Evolutionary conservation across 2,329 filamentous ascomycete species (phyloP).

Genomic region (Macrophomina pseudophaseolina): DNA sequence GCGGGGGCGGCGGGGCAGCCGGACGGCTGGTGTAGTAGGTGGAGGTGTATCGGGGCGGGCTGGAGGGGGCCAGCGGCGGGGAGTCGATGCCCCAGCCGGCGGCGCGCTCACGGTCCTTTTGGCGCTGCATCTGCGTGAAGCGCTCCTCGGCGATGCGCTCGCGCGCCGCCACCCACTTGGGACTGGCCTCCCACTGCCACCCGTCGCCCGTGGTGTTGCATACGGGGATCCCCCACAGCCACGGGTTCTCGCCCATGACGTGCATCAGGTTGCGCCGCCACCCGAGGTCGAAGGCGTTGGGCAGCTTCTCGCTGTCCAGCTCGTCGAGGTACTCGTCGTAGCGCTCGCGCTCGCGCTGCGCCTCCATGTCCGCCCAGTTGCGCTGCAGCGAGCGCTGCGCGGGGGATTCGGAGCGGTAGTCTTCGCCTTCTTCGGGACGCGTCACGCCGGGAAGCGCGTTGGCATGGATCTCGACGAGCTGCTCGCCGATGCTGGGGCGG

Average conservation of each 20-base stretch:
- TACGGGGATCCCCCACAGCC: slow-evolving; percentile 80
- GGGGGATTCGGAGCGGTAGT: slow-evolving; percentile 40
- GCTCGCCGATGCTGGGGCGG: slow-evolving; percentile 61
- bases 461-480: slow-evolving; percentile 79
- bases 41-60: slow-evolving; percentile 6
- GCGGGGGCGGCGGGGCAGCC: not conserved
- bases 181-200: slow-evolving; percentile 89
- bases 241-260: slow-evolving; percentile 75
- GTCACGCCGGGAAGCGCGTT: slow-evolving; percentile 82
- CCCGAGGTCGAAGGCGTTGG: slow-evolving; percentile 92
- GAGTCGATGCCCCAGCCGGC: slow-evolving; percentile 67
- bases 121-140: slow-evolving; percentile 50
- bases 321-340: slow-evolving; percentile 88
- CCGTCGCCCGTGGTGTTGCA: slow-evolving; percentile 88
- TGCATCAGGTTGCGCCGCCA: slow-evolving; percentile 78
- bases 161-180: slow-evolving; percentile 75
- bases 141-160: slow-evolving; percentile 60
- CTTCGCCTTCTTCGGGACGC: slow-evolving; percentile 73
- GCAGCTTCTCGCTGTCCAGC: slow-evolving; percentile 82
- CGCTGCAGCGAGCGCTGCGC: slow-evolving; percentile 53
- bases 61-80: not conserved
- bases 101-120: slow-evolving; percentile 66
- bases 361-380: slow-evolving; percentile 36
- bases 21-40: slow-evolving; percentile 10
- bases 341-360: slow-evolving; percentile 67